Evolutionary conservation across 148 eudicot species (phyloP).

Genomic region (Fagopyrum esculentum): DNA sequence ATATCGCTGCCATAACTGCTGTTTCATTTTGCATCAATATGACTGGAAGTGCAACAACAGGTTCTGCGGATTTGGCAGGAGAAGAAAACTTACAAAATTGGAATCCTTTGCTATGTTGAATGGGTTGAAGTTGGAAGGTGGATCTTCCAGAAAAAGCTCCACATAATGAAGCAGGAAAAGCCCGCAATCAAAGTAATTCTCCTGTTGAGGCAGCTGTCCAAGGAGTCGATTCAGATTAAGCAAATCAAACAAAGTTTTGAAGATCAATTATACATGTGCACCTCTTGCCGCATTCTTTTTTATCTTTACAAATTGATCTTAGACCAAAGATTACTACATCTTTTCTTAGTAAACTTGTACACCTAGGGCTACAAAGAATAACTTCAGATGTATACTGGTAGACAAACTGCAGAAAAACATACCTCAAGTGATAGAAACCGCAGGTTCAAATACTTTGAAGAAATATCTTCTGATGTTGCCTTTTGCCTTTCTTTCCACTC

Average conservation of each 20-base stretch:
- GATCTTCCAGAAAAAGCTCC: constrained; percentile 67
- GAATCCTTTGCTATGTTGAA: constrained; percentile 45
- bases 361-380: too few species aligned
- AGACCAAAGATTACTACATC: neutral
- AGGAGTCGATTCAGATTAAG: constrained; percentile 10
- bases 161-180: constrained; percentile 95
- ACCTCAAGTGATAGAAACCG: constrained; percentile 82
- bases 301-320: neutral
- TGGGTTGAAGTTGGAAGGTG: constrained; percentile 60
- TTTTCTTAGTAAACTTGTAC: neutral
- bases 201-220: constrained; percentile 95
- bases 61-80: neutral
- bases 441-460: constrained; percentile 48
- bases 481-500: constrained; percentile 93
- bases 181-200: constrained; percentile 78
- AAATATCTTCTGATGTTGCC: constrained; percentile 51
- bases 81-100: constrained; percentile 57
- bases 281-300: neutral
- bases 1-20: neutral
- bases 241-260: neutral
- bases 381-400: neutral
- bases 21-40: neutral
- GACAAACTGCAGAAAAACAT: constrained; percentile 15
- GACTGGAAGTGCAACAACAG: neutral
- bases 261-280: neutral